Evolutionary conservation across 805 yeast genomes (phyloP).

Genomic region (Pichia deserticola): DNA sequence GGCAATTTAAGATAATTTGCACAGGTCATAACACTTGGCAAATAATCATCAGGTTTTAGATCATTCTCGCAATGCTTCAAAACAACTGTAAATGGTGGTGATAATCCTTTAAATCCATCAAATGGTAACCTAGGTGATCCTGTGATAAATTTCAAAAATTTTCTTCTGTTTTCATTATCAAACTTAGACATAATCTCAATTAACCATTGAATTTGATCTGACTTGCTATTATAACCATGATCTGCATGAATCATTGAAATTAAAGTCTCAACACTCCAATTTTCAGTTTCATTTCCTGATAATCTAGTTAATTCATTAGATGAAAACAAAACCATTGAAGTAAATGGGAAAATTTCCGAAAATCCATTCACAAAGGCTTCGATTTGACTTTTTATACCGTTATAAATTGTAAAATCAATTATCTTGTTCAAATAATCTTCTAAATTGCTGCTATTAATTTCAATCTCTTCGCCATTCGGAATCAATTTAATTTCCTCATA

Average conservation of each 20-base stretch:
- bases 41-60: slow-evolving; percentile 60
- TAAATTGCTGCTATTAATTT: slow-evolving; percentile 47
- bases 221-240: slow-evolving; percentile 78
- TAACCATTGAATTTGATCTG: slow-evolving; percentile 52
- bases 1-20: slow-evolving; percentile 92
- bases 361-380: slow-evolving; percentile 72
- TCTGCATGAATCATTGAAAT: slow-evolving; percentile 64
- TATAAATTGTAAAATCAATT: slow-evolving; percentile 48
- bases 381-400: slow-evolving; percentile 61
- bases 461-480: slow-evolving; percentile 44
- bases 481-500: slow-evolving; percentile 51
- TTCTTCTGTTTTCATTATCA: slow-evolving; percentile 47
- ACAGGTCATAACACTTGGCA: slow-evolving; percentile 98
- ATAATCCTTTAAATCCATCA: slow-evolving; percentile 82
- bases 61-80: slow-evolving; percentile 73
- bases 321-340: slow-evolving; percentile 62
- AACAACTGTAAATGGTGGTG: slow-evolving; percentile 84
- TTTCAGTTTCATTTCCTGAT: slow-evolving; percentile 77
- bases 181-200: slow-evolving; percentile 57
- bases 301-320: slow-evolving; percentile 65
- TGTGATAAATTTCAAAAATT: slow-evolving; percentile 79
- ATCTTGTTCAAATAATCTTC: slow-evolving; percentile 50
- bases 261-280: slow-evolving; percentile 70
- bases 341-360: slow-evolving; percentile 72
- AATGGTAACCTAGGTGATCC: slow-evolving; percentile 91